Evolutionary conservation across 1,139 yeast species (phyloP).

Genomic region (Scheffersomyces lignicola): DNA sequence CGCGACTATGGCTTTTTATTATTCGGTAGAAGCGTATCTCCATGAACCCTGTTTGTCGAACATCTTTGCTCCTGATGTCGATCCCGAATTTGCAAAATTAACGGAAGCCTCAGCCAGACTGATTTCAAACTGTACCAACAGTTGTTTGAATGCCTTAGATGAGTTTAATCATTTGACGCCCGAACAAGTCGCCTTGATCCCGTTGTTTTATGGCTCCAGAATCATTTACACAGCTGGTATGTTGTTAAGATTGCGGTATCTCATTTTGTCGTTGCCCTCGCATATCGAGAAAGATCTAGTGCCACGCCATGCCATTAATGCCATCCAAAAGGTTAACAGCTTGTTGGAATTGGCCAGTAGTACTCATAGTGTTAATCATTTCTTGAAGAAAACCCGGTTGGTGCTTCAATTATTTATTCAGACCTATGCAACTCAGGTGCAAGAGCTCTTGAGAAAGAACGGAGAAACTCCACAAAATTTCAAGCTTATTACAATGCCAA

Average conservation of each 20-base stretch:
- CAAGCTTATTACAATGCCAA: conserved; percentile 14
- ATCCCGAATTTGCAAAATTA: conserved; percentile 19
- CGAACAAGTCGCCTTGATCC: conserved; percentile 53
- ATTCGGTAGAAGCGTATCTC: conserved; percentile 71
- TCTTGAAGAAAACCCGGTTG: conserved; percentile 52
- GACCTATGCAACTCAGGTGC: conserved; percentile 58
- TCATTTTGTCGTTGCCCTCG: conserved; percentile 55
- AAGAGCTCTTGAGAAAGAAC: conserved; percentile 27
- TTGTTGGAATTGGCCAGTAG: conserved; percentile 36
- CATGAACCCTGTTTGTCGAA: conserved; percentile 59
- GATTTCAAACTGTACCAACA: conserved; percentile 51
- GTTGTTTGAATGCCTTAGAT: conserved; percentile 54
- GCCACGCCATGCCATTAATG: conserved; percentile 47
- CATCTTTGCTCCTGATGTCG: conserved; percentile 16
- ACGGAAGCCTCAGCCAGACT: conserved; percentile 32
- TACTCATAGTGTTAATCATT: conserved; percentile 47
- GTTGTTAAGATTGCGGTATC: conserved; percentile 57
- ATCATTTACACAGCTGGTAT: conserved; percentile 69
- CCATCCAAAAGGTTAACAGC: conserved; percentile 45
- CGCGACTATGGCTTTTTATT: conserved; percentile 50
- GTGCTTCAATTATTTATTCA: conserved; percentile 59
- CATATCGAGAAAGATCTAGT: conserved; percentile 49
- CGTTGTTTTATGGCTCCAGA: conserved; percentile 63
- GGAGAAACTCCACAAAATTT: conserved; percentile 28
- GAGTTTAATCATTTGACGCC: conserved; percentile 46